These are phyloP conservation scores for Pythium brachiatum DNA, from an alignment of 352 stramenopile species.

Conservation along the genomic window DNA sequence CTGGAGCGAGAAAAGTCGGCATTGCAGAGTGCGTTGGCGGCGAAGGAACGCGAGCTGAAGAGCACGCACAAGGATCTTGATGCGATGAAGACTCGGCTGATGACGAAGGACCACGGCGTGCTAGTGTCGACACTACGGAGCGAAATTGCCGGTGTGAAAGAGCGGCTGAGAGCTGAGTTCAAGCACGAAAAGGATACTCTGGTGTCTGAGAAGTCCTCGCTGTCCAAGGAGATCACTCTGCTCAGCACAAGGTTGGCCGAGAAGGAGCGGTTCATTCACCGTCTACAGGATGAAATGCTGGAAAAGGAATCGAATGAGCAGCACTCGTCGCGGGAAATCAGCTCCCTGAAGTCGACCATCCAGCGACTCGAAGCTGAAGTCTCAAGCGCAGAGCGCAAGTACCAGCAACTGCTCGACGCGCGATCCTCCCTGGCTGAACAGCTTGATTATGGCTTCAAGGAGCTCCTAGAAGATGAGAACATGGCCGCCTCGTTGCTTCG, in stretches of 20 bases:
- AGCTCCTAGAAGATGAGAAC: conserved; percentile 63
- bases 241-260: conserved; percentile 39
- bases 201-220: conserved; percentile 31
- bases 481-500: conserved; percentile 39
- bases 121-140: conserved; percentile 59
- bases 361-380: conserved; percentile 38
- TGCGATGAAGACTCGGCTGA: conserved; percentile 36
- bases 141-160: conserved; percentile 59
- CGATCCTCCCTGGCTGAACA: conserved; percentile 49
- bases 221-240: conserved; percentile 42
- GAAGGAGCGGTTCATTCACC: conserved; percentile 42
- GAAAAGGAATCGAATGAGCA: conserved; percentile 39
- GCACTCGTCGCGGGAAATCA: conserved; percentile 36
- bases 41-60: conserved; percentile 31
- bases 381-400: conserved; percentile 37
- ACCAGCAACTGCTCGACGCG: conserved; percentile 56
- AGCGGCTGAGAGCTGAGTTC: conserved; percentile 57
- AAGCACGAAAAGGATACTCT: conserved; percentile 58
- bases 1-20: conserved; percentile 10
- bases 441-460: conserved; percentile 68
- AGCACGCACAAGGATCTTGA: conserved; percentile 41
- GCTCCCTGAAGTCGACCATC: conserved; percentile 42
- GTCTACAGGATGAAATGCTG: conserved; percentile 43
- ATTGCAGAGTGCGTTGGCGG: not conserved
- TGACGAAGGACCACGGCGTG: conserved; percentile 47